A percentile compares a stretch with the other conserved stretches of the same genome.
Conservation (phyloP, 768 basidiomycete species). For the Boletus rubropictus region DNA sequence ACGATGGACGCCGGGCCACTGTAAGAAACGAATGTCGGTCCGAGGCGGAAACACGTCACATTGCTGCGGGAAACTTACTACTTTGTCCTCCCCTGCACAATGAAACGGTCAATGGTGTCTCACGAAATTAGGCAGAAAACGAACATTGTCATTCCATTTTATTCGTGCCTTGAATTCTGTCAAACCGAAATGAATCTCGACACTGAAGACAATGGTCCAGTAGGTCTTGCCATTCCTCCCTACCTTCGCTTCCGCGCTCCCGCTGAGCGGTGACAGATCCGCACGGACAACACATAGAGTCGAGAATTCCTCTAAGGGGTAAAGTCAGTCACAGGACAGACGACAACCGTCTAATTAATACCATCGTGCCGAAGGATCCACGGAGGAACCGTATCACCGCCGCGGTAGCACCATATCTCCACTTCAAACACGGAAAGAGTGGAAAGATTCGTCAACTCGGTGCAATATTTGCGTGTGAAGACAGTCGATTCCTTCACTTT, state of each 20-base stretch:
- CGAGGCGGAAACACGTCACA: not conserved
- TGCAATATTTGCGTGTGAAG: slow-evolving; percentile 77
- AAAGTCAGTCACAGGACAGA: slow-evolving; percentile 2
- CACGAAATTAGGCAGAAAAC: slow-evolving; percentile 20
- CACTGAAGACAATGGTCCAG: slow-evolving; percentile 80
- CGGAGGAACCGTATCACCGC: slow-evolving; percentile 62
- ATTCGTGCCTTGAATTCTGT: slow-evolving; percentile 80
- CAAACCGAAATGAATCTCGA: slow-evolving; percentile 78
- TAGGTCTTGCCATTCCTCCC: slow-evolving; percentile 65
- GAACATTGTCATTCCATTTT: slow-evolving; percentile 75
- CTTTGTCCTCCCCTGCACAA: slow-evolving; percentile 54
- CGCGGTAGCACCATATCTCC: slow-evolving; percentile 79
- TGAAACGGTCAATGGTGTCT: not conserved
- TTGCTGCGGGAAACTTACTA: slow-evolving; percentile 46
- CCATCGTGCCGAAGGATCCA: slow-evolving; percentile 63
- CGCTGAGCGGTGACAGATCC: slow-evolving; percentile 65
- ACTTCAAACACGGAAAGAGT: slow-evolving; percentile 79
- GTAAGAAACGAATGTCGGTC: slow-evolving; percentile 2
- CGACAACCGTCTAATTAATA: slow-evolving; percentile 9
- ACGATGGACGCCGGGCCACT: slow-evolving; percentile 78
- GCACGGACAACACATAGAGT: slow-evolving; percentile 76
- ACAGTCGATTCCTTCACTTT: slow-evolving; percentile 80
- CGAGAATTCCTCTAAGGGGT: slow-evolving; percentile 55
- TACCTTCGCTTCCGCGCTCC: slow-evolving; percentile 63
- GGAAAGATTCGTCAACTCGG: slow-evolving; percentile 69